Evolutionary conservation across 192 early-diverging fungal genomes (phyloP), one percentile per base, ranked within the genome.

Genomic region (Entomortierella chlamydospora): DNA sequence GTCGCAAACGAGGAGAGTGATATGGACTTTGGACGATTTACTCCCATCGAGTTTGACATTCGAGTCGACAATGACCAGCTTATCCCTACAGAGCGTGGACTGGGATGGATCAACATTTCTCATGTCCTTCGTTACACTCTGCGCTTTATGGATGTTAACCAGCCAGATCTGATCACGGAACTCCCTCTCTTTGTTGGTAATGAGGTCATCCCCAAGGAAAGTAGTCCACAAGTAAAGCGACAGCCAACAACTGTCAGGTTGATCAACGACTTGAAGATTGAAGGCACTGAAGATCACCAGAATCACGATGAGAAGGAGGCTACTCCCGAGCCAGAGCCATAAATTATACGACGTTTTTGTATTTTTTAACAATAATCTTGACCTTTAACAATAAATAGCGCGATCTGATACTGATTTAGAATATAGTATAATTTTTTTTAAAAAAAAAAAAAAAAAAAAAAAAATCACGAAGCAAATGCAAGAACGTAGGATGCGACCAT

Each of bases 1-100:
- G 17, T 79, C 2, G 13, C 67, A 15, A 79, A 79, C 49, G 57
- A 69, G 1, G 68, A 70, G 4, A 50, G 25, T 9, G 76, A 79
- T 31, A 39, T 79, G 37, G 76, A 79, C 39, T 79, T 79, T 33
- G 76, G 76, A 11, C 76, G 57, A 1, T 39, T 41, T 43, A 70
- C 26, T 34, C 76, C 76, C 9, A 58, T 79, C 15, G 76, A 79
- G 22, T 70, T 79, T 30, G 60, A 79, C 13, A 11, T 79, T 43
- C 76, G 76, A 10, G 37, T 79, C 20, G 76, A 79, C 42, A 79
- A 79, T 39, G 68, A 79, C 43, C 68, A 79, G 28, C 33, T 79
- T 52, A 70, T 79, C 52, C 76, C 76, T 4, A 70, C 76, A 34
- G 76, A 79, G 34, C 61, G 65, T 23, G 76, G 76, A 18, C 34